A percentile compares a stretch with the other conserved stretches of the same genome.
Evolutionary conservation across 257 asterid genomes (phyloP).

Genomic region (Striga asiatica): DNA sequence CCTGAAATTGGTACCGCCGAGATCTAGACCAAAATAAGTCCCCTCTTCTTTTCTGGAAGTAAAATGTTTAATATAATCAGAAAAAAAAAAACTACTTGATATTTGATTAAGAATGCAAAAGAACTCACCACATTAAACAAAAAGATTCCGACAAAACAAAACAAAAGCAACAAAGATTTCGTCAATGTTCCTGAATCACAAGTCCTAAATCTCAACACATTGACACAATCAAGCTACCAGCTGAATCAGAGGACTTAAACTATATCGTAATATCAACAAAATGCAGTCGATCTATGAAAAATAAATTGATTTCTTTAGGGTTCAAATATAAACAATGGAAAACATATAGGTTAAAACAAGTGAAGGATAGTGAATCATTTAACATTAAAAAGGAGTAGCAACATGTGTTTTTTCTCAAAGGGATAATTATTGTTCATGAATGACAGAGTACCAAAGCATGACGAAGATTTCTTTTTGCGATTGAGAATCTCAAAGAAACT

Average conservation of each 20-base stretch:
- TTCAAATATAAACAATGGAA: background rate
- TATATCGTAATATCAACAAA: background rate
- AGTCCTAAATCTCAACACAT: background rate
- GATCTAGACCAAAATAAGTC: slow-evolving; percentile 46
- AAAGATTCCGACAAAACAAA: no score
- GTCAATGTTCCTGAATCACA: background rate
- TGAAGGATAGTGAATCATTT: background rate
- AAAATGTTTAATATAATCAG: background rate
- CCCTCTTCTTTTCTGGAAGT: slow-evolving; percentile 47
- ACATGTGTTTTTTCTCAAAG: background rate
- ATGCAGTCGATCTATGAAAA: slow-evolving; percentile 1
- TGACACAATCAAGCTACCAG: background rate
- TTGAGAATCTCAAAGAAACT: slow-evolving; percentile 5
- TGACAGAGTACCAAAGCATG: background rate
- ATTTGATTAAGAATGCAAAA: background rate
- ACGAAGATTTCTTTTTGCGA: background rate
- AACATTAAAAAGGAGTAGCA: background rate
- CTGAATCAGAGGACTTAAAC: background rate
- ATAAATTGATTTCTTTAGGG: background rate
- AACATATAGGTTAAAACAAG: background rate
- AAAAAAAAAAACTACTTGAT: background rate
- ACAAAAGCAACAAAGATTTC: background rate
- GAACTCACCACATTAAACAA: no score
- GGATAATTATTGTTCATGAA: background rate
- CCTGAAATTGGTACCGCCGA: slow-evolving; percentile 63